Evolutionary conservation across 75 land plant species (phyloP), one percentile per base, ranked within the genome.

Genomic region (Cryptomeria japonica): DNA sequence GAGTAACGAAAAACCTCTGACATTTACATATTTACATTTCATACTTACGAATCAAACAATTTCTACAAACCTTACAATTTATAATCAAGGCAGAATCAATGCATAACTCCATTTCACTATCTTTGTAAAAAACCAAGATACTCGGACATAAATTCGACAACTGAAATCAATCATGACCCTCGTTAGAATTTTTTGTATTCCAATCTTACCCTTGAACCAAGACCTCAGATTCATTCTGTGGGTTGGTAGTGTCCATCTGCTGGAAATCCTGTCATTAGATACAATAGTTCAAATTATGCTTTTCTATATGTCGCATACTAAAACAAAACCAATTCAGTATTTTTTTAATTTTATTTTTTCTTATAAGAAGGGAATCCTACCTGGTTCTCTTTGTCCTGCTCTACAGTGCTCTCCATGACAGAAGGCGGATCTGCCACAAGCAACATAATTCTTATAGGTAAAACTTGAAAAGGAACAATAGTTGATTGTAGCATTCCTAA

Each of bases 361-460:
- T 79, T 79, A 3, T 78, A 1, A 78, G 16, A 5, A 42, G 18
- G 19, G 82, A 5, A 79, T 80, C 51, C 49, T 82, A 82, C 84
- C 84, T 46, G 41, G 47, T 82, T 82, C 84, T 82, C 84, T 44
- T 82, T 82, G 84, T 82, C 84, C 28, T 41, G 49, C n/a, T 82
- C 84, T 10, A 41, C 25, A 32, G n/a, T 82, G 84, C 51, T 82
- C 84, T 82, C 84, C 31, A 28, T 82, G 49, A 41, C 22, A 41
- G 84, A 82, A 82, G 84, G 84, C 14, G 31, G 31, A 82, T 82
- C 84, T 82, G 84, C 84, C 84, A 82, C 49, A 82, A 82, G 34
- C 51, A 46, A 82, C 84, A 82, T 82, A 22, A 28, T 82, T 82
- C 84, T 82, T 82, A 82, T 25, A 82, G 39, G 84, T 44, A 22